phyloP scores from a whole-genome alignment of 139 green algal species.

The Chlorella sp. region DNA sequence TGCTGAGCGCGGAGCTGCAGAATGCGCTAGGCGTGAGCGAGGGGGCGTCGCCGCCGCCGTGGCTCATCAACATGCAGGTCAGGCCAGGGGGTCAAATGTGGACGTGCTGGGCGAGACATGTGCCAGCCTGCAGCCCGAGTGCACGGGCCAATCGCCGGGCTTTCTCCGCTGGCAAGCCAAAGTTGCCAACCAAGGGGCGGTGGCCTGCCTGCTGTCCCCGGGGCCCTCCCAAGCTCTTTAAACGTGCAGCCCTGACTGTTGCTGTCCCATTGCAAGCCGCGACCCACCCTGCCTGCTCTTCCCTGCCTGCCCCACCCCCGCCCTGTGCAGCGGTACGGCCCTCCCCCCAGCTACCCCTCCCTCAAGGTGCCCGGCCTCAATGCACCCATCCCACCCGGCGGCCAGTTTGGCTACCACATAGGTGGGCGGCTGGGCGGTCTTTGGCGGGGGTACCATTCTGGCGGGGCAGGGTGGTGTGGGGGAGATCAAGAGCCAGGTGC shows the following conservation, averaged over 20 bases:
- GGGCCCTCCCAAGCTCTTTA: neutral
- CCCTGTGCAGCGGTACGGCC: slow-evolving; percentile 90
- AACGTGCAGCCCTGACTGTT: too few species aligned
- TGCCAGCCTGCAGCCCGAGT: neutral
- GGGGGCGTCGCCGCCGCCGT: slow-evolving; percentile 86
- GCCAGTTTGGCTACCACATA: slow-evolving; percentile 89
- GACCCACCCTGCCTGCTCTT: too few species aligned
- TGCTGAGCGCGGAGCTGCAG: slow-evolving; percentile 78
- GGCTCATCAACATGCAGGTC: slow-evolving; percentile 95
- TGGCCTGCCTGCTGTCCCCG: neutral
- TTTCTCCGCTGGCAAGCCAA: neutral
- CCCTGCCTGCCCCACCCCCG: neutral
- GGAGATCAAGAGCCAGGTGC: neutral
- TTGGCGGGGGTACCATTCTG: neutral
- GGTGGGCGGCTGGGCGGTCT: slow-evolving; percentile 34
- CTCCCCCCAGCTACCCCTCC: slow-evolving; percentile 93
- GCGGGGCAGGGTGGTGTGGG: neutral
- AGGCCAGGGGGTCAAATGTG: too few species aligned
- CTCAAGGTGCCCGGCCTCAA: slow-evolving; percentile 93
- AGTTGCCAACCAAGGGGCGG: neutral
- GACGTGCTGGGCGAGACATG: neutral
- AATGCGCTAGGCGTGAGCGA: slow-evolving; percentile 89
- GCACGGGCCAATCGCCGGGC: neutral
- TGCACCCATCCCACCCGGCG: slow-evolving; percentile 91
- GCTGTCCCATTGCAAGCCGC: too few species aligned